phyloP scores from a whole-genome alignment of 495 filamentous ascomycete species.

The Neurospora tetrasperma region DNA sequence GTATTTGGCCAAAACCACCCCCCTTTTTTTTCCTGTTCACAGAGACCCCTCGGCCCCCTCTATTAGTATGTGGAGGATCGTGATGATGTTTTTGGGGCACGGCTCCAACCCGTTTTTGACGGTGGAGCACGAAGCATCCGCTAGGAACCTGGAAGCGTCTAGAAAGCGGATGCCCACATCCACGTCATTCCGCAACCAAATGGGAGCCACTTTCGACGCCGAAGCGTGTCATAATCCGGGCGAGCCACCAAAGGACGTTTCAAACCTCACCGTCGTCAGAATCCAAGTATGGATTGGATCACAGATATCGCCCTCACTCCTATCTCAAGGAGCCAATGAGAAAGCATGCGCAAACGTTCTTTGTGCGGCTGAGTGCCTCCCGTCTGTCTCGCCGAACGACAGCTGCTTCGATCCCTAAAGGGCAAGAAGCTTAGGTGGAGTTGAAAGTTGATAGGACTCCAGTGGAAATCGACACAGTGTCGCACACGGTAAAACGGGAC shows the following conservation, averaged over 20 bases:
- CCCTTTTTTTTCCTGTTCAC: neutral
- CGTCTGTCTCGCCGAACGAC: neutral
- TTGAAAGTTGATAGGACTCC: neutral
- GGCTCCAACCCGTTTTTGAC: neutral
- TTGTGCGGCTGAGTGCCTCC: neutral
- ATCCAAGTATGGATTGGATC: neutral
- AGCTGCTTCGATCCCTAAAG: neutral
- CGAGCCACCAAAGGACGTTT: neutral
- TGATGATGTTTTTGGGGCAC: neutral
- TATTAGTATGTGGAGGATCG: neutral
- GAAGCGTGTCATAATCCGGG: neutral
- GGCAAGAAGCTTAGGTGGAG: neutral
- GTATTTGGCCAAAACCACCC: neutral
- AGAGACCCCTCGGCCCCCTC: neutral
- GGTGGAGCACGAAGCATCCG: neutral
- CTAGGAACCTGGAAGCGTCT: neutral
- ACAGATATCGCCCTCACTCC: neutral
- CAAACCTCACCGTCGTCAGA: neutral
- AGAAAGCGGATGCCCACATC: neutral
- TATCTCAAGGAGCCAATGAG: neutral
- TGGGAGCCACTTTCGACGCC: neutral
- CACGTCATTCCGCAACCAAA: neutral
- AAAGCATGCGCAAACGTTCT: neutral
- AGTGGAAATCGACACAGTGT: neutral
- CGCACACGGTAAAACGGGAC: neutral